Evolutionary conservation across 2,329 filamentous ascomycete genomes (phyloP), one percentile per base, ranked within the genome.

Genomic region (Phialophora verrucosa): DNA sequence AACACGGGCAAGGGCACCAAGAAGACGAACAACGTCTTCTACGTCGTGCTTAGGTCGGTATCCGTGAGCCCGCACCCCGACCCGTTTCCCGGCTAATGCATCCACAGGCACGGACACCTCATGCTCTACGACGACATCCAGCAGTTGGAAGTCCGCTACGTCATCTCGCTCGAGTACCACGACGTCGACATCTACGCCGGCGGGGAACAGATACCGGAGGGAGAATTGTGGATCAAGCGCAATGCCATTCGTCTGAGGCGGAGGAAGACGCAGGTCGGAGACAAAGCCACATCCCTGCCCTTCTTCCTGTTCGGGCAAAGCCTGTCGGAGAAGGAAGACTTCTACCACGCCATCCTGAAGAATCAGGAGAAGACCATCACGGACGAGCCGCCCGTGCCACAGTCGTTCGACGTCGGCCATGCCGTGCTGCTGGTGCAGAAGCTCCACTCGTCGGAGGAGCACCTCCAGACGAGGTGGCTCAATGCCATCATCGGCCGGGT

Each of bases 71-170:
- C 38, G 38, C 42, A 35, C 54, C 35, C 67, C 93, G 93, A 75
- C 93, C 97, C 78, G 93, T 93, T 35, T n/a, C 53, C 17, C 29
- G 53, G 29, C 53, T 55, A 29, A 55, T 55, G 12, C 12, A 4
- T 20, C 12, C 27, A 32, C 67, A 93, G 93, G 75, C 93, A 97
- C 78, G 93, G 94, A 44, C 93, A 98, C 76, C 82, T 99, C 59
- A 97, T 99, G 92, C 87, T 99, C 10, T 99, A 97, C 78, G 95
- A 99, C 76, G 93, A 98, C 75, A 89, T 92, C 61, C 92, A 96
- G 72, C 93, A 98, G 78, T 85, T 97, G 72, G 95, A 99, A 79
- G 95, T 99, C 17, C 90, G 94, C 69, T 93, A 98, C 80, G 95
- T 99, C 62, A 92, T 99, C 64, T 97, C 93, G 0, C 85, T 99